Evolutionary conservation across 805 yeast genomes (phyloP), one percentile per base, ranked within the genome.

Genomic region (Diddensiella transvaalensis): DNA sequence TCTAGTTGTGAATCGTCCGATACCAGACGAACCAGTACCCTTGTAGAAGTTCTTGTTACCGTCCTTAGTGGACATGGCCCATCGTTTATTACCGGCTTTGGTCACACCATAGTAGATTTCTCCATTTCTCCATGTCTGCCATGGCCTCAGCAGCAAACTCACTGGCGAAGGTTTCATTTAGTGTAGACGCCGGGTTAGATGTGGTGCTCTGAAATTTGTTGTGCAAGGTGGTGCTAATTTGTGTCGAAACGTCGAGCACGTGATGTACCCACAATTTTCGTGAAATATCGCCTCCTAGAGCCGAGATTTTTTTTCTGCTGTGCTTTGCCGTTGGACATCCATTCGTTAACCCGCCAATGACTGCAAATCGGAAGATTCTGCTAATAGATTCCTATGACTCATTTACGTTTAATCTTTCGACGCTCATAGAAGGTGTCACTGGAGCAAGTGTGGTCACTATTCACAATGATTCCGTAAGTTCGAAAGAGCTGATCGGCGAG

Each of bases 11-110:
- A 83, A 80, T 46, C 73, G 75, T 64, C 99, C 99, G 53, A 88
- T 80, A 66, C 97, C 97, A 2, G 95, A 78, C 3, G 99, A 87
- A 50, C 97, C 79, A 19, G 98, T 93, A 73, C 99, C 99, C 67
- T 93, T 93, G 72, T 93, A 93, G 70, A 76, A 86, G 59, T 86
- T 83, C 72, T 90, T 89, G 70, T 93, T 91, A 61, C 99, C 98
- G 64, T 87, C 88, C 61, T 93, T 93, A 19, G 96, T 84, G 19
- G 96, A 85, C 59, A 91, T 72, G 3, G 96, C 78, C 63, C 68
- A 64, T 50, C 96, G 82, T 66, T 84, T 87, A 55, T 87, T 82
- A 48, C 97, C 97, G 5, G 82, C 64, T 62, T 86, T 89, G 13
- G 83, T 71, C 22, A 71, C 59, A 42, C 96, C 96, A 63, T 89